phyloP scores from a whole-genome alignment of 352 stramenopile genomes.

The Pythium periplocum region DNA sequence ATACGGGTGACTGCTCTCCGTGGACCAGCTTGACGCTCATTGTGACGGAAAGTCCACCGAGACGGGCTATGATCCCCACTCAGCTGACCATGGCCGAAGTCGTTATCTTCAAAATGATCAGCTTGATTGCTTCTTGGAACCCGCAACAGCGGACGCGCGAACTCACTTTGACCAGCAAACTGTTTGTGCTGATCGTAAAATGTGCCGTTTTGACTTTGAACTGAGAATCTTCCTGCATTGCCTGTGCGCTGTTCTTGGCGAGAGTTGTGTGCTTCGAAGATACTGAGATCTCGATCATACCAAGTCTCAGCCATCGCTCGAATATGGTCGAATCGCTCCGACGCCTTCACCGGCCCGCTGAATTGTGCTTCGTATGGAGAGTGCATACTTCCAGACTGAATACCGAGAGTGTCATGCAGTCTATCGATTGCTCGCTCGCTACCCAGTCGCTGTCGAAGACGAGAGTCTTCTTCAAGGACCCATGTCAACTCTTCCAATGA shows the following conservation, averaged over 20 bases:
- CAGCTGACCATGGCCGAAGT: too few species aligned
- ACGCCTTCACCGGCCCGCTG: slow-evolving; percentile 13
- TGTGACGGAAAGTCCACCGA: background rate
- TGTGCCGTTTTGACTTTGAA: too few species aligned
- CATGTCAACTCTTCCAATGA: slow-evolving; percentile 44
- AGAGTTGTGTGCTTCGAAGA: background rate
- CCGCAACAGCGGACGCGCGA: too few species aligned
- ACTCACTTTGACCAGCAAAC: too few species aligned
- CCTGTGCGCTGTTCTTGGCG: too few species aligned
- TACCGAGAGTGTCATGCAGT: slow-evolving; percentile 9
- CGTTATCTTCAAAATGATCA: background rate
- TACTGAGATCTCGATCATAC: background rate
- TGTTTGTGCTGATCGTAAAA: too few species aligned
- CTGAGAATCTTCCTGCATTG: too few species aligned
- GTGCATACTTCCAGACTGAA: slow-evolving; percentile 16
- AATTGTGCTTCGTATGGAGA: slow-evolving; percentile 14
- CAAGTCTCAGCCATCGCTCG: too few species aligned
- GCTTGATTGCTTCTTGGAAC: background rate
- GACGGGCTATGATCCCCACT: too few species aligned
- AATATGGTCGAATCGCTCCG: too few species aligned
- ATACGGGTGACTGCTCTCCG: background rate
- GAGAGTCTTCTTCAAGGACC: slow-evolving; percentile 18
- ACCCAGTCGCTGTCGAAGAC: slow-evolving; percentile 3
- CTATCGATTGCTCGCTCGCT: slow-evolving; percentile 1
- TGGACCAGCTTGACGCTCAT: background rate